Base-by-base conservation (phyloP, 2,329 filamentous ascomycete species). In the Cercospora janseana region DNA sequence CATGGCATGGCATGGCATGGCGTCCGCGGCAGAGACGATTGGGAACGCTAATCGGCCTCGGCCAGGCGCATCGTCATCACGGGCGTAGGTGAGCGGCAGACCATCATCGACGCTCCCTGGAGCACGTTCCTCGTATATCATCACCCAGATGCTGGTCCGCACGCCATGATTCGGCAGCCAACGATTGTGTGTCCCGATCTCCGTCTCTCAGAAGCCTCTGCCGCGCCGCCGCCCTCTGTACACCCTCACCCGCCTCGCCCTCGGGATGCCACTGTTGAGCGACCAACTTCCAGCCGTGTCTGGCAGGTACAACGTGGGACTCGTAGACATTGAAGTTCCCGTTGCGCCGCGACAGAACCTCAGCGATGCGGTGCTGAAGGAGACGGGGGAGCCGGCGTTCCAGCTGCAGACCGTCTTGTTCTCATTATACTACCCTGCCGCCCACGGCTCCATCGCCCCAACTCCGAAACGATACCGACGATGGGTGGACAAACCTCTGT, bases 351-450 rank as follows among this genome's bases (percentile, higher is more conserved):
- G 65, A 35, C 62, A 65, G 32, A 61, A 65, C 9, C 58, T 74
- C 4, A 63, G 63, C 51, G 61, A 69, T n/a, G 67, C 63, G 6
- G 60, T 66, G 15, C 63, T 72, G 55, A 70, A 69, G 51, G 63
- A 65, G 38, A 70, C 63, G 6, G 66, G 70, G 23, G 59, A 68
- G 27, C 68, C 68, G 15, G 70, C 71, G 4, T 74, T 75, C 41
- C 23, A 73, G 57, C 60, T 75, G n/a, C 58, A 69, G 23, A 75
- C 72, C 6, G 67, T 75, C 4, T 66, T 74, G 3, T 68, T 74
- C 54, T 72, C 72, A 1, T 56, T 76, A 2, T 76, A 72, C 63
- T 76, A 75, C 46, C 73, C 73, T 1, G 66, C 72, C 1, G 56
- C 59, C 1, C 59, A 64, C 31, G 64, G 62, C 24, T 54, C 53